These are phyloP conservation scores for Lasiodiplodia citricola DNA, from an alignment of 2,329 filamentous ascomycete genomes.

Conservation along the genomic window DNA sequence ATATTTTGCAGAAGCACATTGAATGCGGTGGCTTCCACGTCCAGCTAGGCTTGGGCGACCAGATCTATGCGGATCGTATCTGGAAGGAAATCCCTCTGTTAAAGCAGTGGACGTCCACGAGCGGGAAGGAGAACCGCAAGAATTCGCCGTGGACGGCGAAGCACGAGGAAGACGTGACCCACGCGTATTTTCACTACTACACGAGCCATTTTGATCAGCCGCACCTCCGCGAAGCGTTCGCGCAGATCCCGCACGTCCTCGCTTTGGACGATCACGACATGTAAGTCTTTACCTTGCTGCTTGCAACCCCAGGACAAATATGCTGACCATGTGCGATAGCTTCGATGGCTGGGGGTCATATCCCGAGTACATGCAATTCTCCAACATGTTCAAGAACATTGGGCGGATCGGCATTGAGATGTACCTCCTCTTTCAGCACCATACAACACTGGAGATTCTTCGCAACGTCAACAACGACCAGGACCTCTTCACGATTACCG, in stretches of 20 bases:
- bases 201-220: slow-evolving; percentile 98
- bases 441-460: slow-evolving; percentile 92
- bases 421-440: slow-evolving; percentile 98
- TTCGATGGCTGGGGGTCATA: slow-evolving; percentile 98
- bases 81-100: slow-evolving; percentile 96
- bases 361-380: slow-evolving; percentile 97
- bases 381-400: slow-evolving; percentile 97
- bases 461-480: slow-evolving; percentile 85
- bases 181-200: slow-evolving; percentile 99
- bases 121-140: slow-evolving; percentile 90
- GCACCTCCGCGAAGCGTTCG: slow-evolving; percentile 91
- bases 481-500: slow-evolving; percentile 95
- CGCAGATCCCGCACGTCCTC: slow-evolving; percentile 92
- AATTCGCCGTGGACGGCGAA: slow-evolving; percentile 90
- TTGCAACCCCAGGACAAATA: slow-evolving; percentile 27
- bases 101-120: slow-evolving; percentile 93
- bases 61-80: slow-evolving; percentile 92
- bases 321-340: slow-evolving; percentile 54
- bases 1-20: slow-evolving; percentile 94
- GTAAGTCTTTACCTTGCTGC: background rate
- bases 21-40: slow-evolving; percentile 96
- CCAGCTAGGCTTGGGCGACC: slow-evolving; percentile 88
- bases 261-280: slow-evolving; percentile 98
- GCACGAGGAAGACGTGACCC: slow-evolving; percentile 92
- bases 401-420: slow-evolving; percentile 94